Evolutionary conservation across 2,329 filamentous ascomycete genomes (phyloP), one percentile per base, ranked within the genome.

Genomic region (Penicillium sp.): DNA sequence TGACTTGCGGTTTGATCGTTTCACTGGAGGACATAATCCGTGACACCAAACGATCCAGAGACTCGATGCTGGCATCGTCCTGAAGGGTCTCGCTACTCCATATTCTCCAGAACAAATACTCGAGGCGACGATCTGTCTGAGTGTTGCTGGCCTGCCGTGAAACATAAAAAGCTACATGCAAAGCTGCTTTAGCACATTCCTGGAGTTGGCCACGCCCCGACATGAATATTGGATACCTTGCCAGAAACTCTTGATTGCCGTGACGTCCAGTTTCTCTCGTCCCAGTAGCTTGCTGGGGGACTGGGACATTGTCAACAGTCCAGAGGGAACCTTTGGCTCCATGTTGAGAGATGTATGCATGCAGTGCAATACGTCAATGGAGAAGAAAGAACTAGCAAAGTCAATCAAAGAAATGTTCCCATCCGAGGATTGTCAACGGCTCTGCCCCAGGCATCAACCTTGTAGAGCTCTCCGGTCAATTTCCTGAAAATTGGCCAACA

Each of bases 51-150:
- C 48, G 61, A 9, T 74, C 74, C 49, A 81, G 61, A 9, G 64
- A 72, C 10, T 67, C 65, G 18, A 74, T 70, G 43, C 66, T 70
- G 8, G 79, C 68, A 6, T 63, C 67, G 13, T 63, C 57, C 16
- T 66, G 64, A 13, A 78, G 67, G 7, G 60, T 61, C 6, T 69
- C 61, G 48, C 69, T 76, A 45, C 76, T 69, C 77, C 76, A 80
- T 56, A 81, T 75, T 48, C 79, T 68, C 79, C 79, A 81, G 61
- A 81, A 81, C 28, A 81, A 69, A 61, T 80, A 79, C 52, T 79
- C 76, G n/a, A 80, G 65, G 52, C 79, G 70, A 48, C 65, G 63
- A 42, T 76, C 76, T 5, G 66, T 65, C 38, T 70, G 65, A 52
- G 74, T 70, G 38, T 72, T 67, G 44, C 76, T 69, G 15, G 73